Percentiles rank a stretch among this genome's conserved stretches.
These are phyloP conservation scores for Graphium sp. DNA, from an alignment of 2,329 filamentous ascomycete species.

Conservation along the genomic window DNA sequence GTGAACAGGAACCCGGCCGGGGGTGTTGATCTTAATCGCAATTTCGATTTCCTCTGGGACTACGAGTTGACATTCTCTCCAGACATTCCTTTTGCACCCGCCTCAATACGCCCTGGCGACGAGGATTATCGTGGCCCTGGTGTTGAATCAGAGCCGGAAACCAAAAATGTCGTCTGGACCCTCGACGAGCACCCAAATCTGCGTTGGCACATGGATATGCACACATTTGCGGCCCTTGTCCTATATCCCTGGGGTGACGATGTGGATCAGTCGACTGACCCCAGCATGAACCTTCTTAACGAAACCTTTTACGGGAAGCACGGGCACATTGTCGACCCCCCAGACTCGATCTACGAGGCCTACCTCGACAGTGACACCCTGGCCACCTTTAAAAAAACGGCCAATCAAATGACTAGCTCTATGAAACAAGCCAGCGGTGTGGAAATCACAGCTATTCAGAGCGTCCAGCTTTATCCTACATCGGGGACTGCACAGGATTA, in stretches of 20 bases:
- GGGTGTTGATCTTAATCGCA: slow-evolving; percentile 35
- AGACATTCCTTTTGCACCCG: slow-evolving; percentile 18
- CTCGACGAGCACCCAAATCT: slow-evolving; percentile 30
- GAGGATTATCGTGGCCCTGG: slow-evolving; percentile 32
- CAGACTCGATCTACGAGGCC: slow-evolving; percentile 22
- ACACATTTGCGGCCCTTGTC: slow-evolving; percentile 33
- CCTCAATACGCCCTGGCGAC: slow-evolving; percentile 19
- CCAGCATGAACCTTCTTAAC: slow-evolving; percentile 34
- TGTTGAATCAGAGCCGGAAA: slow-evolving; percentile 38
- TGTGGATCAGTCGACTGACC: slow-evolving; percentile 25
- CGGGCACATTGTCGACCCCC: slow-evolving; percentile 20
- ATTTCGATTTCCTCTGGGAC: slow-evolving; percentile 42
- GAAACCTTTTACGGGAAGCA: slow-evolving; percentile 30
- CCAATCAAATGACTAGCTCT: slow-evolving; percentile 15
- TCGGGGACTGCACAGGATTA: slow-evolving; percentile 29
- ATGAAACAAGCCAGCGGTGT: slow-evolving; percentile 24
- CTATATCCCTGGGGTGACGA: slow-evolving; percentile 42
- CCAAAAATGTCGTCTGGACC: slow-evolving; percentile 33
- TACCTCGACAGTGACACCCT: slow-evolving; percentile 20
- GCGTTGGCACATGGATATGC: slow-evolving; percentile 41
- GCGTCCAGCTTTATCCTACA: slow-evolving; percentile 25
- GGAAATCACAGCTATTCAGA: slow-evolving; percentile 19
- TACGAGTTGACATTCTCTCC: slow-evolving; percentile 23
- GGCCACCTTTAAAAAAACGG: slow-evolving; percentile 13
- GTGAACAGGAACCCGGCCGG: slow-evolving; percentile 34